These are phyloP conservation scores for Aurantiochytrium sp. DNA, from an alignment of 108 stramenopile species.

Conservation along the genomic window DNA sequence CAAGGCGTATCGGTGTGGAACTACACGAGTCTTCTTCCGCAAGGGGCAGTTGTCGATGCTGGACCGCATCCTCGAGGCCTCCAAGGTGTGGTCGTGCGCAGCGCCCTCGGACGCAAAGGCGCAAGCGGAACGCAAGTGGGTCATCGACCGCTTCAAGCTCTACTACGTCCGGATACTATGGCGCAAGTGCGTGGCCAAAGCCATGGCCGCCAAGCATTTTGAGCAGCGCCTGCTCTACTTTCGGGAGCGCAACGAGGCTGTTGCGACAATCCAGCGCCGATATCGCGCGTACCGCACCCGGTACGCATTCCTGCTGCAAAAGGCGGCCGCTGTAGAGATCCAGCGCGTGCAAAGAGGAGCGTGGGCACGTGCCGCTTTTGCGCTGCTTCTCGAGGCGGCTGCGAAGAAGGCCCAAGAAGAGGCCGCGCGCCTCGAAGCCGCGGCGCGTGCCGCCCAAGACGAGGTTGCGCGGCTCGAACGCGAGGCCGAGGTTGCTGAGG, in stretches of 20 bases:
- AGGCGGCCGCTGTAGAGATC: neutral
- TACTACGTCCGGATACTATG: slow-evolving; percentile 3
- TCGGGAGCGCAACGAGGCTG: neutral
- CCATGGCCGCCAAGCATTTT: neutral
- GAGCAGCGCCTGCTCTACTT: neutral
- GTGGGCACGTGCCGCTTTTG: neutral
- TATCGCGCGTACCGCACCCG: neutral
- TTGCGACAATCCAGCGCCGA: neutral
- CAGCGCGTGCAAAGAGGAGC: neutral
- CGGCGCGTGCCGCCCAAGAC: neutral
- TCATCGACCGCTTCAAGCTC: neutral
- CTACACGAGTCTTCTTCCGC: neutral
- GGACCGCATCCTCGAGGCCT: slow-evolving; percentile 19
- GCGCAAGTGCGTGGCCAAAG: slow-evolving; percentile 17
- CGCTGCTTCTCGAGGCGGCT: neutral
- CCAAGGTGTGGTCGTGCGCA: neutral
- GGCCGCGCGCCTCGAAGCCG: neutral
- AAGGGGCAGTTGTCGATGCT: neutral
- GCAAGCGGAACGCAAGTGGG: slow-evolving; percentile 11
- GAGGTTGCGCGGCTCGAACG: too few relatives aligned
- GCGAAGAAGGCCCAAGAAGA: neutral
- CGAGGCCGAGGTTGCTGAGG: too few relatives aligned
- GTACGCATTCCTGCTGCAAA: neutral
- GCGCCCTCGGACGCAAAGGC: neutral
- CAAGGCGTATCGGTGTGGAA: slow-evolving; percentile 12